These are phyloP conservation scores for Phytopythium helicoides DNA, from an alignment of 352 stramenopile species.

Conservation along the genomic window DNA sequence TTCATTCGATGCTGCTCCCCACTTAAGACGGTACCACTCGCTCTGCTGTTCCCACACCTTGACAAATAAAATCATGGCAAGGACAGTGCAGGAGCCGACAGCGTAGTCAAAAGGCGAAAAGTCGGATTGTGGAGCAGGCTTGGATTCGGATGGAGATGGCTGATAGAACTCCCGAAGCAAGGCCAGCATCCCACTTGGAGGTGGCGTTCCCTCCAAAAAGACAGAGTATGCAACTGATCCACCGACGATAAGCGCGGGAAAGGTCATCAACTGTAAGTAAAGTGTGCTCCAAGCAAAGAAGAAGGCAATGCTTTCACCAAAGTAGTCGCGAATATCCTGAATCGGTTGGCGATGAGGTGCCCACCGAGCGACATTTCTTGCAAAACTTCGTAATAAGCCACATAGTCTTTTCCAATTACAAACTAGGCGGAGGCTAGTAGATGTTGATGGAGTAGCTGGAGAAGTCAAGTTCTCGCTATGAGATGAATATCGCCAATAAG, in stretches of 20 bases:
- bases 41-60: constrained; percentile 62
- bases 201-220: background rate
- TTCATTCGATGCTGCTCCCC: constrained; percentile 29
- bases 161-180: constrained; percentile 30
- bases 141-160: background rate
- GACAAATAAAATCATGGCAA: constrained; percentile 48
- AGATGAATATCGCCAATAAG: constrained; percentile 47
- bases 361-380: constrained; percentile 30
- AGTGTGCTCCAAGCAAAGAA: constrained; percentile 90
- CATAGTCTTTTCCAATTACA: too few relatives aligned
- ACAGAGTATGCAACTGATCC: constrained; percentile 17
- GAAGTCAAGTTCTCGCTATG: constrained; percentile 12
- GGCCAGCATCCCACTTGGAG: constrained; percentile 11
- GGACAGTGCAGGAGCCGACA: constrained; percentile 29
- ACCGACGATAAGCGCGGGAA: constrained; percentile 37
- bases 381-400: too few relatives aligned
- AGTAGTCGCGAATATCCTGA: constrained; percentile 79
- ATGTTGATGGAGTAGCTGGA: too few relatives aligned
- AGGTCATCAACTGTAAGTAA: constrained; percentile 72
- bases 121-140: background rate
- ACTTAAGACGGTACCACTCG: constrained; percentile 60
- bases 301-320: constrained; percentile 85
- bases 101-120: constrained; percentile 8
- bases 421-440: too few relatives aligned
- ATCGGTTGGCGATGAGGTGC: constrained; percentile 73